Evolutionary conservation across 345 rosid genomes (phyloP).

Genomic region (Brassica carinata): DNA sequence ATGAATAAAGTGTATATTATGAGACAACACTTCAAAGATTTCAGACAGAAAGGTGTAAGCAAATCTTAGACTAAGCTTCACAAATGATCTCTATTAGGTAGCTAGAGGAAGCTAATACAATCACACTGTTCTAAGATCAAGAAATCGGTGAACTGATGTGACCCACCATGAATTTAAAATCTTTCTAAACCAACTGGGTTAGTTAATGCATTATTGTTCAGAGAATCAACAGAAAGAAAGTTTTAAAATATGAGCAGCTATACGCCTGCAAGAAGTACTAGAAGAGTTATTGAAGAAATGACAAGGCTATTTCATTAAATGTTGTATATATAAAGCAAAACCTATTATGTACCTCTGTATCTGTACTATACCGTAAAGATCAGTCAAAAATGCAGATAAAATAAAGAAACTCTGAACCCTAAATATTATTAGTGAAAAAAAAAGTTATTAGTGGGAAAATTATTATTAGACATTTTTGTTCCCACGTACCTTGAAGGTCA

Average conservation of each 20-base stretch:
- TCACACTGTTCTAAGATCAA: no score
- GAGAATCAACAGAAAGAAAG: slow-evolving; percentile 35
- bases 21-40: slow-evolving; percentile 24
- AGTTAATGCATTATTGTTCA: slow-evolving; percentile 27
- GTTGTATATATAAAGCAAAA: slow-evolving; percentile 23
- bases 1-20: slow-evolving; percentile 5
- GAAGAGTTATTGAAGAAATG: slow-evolving; percentile 25
- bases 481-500: slow-evolving; percentile 17
- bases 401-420: slow-evolving; percentile 1
- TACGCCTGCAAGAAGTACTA: not conserved
- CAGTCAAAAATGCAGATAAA: slow-evolving; percentile 23
- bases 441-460: not conserved
- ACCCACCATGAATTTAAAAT: not conserved
- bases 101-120: not conserved
- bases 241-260: slow-evolving; percentile 4
- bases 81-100: not conserved
- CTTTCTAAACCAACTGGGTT: not conserved
- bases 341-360: slow-evolving; percentile 17
- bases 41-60: slow-evolving; percentile 36
- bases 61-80: slow-evolving; percentile 30
- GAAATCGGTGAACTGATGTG: not conserved
- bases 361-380: slow-evolving; percentile 16
- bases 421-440: not conserved
- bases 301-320: slow-evolving; percentile 41
- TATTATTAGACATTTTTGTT: not conserved